Evolutionary conservation across 352 stramenopile genomes (phyloP), one percentile per base, ranked within the genome.

Genomic region (Pythium vanterpoolii): DNA sequence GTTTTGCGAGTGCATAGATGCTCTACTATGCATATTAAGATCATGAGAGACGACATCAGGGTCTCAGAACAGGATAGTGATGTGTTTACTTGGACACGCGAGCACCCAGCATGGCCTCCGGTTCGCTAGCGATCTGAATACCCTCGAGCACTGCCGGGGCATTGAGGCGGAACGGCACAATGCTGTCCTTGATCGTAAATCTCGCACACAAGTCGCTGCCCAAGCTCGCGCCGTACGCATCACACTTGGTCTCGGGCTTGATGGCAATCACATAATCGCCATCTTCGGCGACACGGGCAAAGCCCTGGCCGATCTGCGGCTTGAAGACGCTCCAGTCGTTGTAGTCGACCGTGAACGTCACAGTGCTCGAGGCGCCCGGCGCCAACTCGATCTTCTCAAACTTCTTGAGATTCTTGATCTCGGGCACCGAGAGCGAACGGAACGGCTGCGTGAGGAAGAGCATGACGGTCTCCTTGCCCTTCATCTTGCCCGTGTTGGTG

Each of bases 401-500:
- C 8, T 72, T 67, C 66, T 88, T 90, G 30, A 95, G 77, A 54
- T 86, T 46, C 60, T 92, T 93, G 44, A 72, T 71, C 56, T 90
- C 82, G 1, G 83, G 86, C 14, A 86, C 71, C 18, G 78, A 69
- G 5, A 62, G 36, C 34, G 44, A 49, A 33, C 55, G 55, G 55
- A 50, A 62, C 33, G 54, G 34, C 54, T 62, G 43, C 44, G 54
- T 62, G 56, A 74, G 39, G 40, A 76, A 79, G 23, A 81, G 60
- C 61, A 81, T 71, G 45, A 78, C 74, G 0, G 66, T 68, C 52
- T 83, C 74, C 52, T 79, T 74, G 27, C 74, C 71, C 5, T 61
- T 67, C 31, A 76, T 43, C 28, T 49, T 64, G 14, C 71, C 72
- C 14, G 36, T 64, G 56, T 76, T 76, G 28, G 66, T 68, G 16